These are phyloP conservation scores for Opeltia flavorubescens DNA, from an alignment of 495 filamentous ascomycete species.

Conservation along the genomic window DNA sequence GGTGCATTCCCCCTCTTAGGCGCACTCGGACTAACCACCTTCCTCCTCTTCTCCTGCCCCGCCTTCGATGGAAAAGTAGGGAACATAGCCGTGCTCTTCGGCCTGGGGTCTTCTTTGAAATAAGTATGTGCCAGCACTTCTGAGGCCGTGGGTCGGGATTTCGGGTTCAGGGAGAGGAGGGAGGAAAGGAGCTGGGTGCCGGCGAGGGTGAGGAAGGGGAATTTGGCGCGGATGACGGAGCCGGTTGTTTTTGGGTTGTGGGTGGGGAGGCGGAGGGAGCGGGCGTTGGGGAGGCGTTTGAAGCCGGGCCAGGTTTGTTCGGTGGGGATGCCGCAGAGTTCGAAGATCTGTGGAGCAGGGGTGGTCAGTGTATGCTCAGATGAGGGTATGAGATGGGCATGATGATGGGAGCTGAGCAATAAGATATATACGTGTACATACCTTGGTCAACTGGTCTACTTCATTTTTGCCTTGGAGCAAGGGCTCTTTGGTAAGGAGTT, in stretches of 20 bases:
- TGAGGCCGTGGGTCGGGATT: slow-evolving; percentile 50
- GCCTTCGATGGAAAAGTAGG: slow-evolving; percentile 91
- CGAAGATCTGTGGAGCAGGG: slow-evolving; percentile 48
- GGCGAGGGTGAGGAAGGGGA: slow-evolving; percentile 66
- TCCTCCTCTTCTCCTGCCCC: slow-evolving; percentile 70
- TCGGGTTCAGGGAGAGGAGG: slow-evolving; percentile 66
- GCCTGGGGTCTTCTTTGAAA: slow-evolving; percentile 78
- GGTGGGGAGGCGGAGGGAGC: slow-evolving; percentile 62
- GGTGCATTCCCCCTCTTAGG: slow-evolving; percentile 66
- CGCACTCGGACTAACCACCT: slow-evolving; percentile 68
- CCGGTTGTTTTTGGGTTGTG: slow-evolving; percentile 21
- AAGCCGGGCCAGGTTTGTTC: slow-evolving; percentile 78
- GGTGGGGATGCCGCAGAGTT: slow-evolving; percentile 78
- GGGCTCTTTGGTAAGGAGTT: slow-evolving; percentile 72
- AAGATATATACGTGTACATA: no score
- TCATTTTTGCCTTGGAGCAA: slow-evolving; percentile 88
- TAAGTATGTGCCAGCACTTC: slow-evolving; percentile 66
- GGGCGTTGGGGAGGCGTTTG: slow-evolving; percentile 77
- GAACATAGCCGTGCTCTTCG: slow-evolving; percentile 76
- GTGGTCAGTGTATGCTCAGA: slow-evolving; percentile 17
- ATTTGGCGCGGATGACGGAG: slow-evolving; percentile 46
- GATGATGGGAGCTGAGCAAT: no score
- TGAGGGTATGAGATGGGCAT: neutral
- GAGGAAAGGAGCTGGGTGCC: slow-evolving; percentile 54
- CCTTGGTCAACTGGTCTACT: slow-evolving; percentile 65